Evolutionary conservation across 768 basidiomycete genomes (phyloP), one percentile per base, ranked within the genome.

Genomic region (Rhodosporidiobolus odoratus): DNA sequence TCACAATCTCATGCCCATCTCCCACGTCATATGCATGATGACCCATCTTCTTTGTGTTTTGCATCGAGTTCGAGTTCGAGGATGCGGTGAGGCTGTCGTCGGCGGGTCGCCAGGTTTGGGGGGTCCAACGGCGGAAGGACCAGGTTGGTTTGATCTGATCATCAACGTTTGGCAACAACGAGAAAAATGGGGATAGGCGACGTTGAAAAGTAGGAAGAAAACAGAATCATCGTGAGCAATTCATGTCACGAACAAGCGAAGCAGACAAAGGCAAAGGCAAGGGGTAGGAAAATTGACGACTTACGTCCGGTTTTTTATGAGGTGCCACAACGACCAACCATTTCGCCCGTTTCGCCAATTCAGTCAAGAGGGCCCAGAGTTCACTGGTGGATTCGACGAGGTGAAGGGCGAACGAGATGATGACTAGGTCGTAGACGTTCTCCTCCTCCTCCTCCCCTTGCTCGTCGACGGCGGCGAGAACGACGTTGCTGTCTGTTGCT

Each of bases 381-480:
- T 86, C 84, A 0, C 86, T 87, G 3, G 85, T 77, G 34, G 82
- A 83, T 54, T 85, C 84, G 40, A 89, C 78, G 43, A 90, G 85
- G 75, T 90, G 89, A 37, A 90, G 78, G 15, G 88, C 88, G 75
- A 89, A 90, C 6, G 88, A 89, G 75, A 88, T 88, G 30, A 90
- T 77, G 21, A 87, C 84, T 79, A 90, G 83, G 73, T 90, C 88
- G 50, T 86, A 81, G 58, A 76, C 63, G 16, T 71, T 68, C 19
- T 62, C 64, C 10, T 57, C 58, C 6, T 60, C 58, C 1, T 7
- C 58, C 6, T 19, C 65, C 2, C 34, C 27, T 17, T 15, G 10
- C 23, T 41, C 65, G 10, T 27, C 58, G n/a, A n/a, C n/a, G n/a
- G n/a, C n/a, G n/a, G n/a, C n/a, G n/a, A n/a, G n/a, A n/a, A n/a